Evolutionary conservation across 768 basidiomycete genomes (phyloP).

Genomic region (Pleurotus eryngii): DNA sequence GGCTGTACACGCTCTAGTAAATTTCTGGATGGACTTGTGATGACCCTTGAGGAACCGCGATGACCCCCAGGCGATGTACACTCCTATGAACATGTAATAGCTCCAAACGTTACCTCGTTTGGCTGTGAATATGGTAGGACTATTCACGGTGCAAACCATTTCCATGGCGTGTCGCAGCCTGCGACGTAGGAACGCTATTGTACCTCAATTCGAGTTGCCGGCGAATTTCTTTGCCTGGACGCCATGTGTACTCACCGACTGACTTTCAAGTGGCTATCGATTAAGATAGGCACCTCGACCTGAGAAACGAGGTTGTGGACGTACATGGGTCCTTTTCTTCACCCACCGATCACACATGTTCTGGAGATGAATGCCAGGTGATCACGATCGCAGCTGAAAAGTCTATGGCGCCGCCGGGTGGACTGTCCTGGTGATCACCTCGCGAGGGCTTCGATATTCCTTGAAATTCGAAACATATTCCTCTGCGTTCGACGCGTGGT

Average conservation of each 20-base stretch:
- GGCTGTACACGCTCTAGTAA: no score
- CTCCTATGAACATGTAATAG: background rate
- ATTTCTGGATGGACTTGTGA: background rate
- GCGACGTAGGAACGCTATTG: no score
- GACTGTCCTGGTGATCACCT: conserved; percentile 6
- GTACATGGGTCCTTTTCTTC: conserved; percentile 6
- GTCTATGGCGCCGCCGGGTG: conserved; percentile 4
- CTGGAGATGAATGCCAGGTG: conserved; percentile 6
- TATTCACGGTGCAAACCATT: no score
- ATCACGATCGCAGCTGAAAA: conserved; percentile 5
- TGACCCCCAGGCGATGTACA: background rate
- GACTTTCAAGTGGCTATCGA: background rate
- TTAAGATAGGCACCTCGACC: background rate
- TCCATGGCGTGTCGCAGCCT: no score
- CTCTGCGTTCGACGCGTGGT: background rate
- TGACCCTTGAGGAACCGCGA: background rate
- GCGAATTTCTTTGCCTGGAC: no score
- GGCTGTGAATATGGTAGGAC: no score
- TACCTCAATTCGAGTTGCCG: no score
- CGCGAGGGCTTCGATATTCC: conserved; percentile 5
- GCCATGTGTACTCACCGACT: no score
- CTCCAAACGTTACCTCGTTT: no score
- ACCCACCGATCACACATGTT: conserved; percentile 7
- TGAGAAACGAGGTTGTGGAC: background rate
- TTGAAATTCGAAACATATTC: conserved; percentile 1